Evolutionary conservation across 1,284 basidiomycete genomes (phyloP), one percentile per base, ranked within the genome.

Genomic region (Ustilago curta): DNA sequence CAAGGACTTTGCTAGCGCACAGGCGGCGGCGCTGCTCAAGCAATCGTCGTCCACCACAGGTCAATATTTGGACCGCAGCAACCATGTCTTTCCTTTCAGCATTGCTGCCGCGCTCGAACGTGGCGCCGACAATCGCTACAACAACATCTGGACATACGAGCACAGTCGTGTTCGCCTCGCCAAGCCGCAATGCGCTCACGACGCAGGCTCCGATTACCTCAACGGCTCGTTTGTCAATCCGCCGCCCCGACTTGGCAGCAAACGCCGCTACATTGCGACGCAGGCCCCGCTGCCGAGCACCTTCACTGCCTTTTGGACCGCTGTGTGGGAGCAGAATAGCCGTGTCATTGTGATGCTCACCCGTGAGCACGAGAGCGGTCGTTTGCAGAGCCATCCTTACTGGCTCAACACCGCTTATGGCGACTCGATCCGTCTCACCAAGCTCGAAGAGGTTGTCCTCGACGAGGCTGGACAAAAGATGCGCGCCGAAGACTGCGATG

Each of bases 61-160:
- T 12, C 48, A 31, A 12, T 55, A 43, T n/a, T 53, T 52, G 14
- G 68, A 60, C 23, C 60, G 44, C 32, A 45, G 35, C 47, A 63
- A 40, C 23, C 73, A 76, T 23, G 55, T 57, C 0, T 96, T 87
- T 90, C 95, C 81, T 11, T 97, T 92, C 85, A 95, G 93, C 67
- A 99, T 99, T 77, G 94, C 93, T 0, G 96, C 96, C 4, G 96
- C 94, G 2, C 89, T 99, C 4, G 96, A 98, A 86, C 93, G 96
- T 77, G 96, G 96, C 12, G 88, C 90, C 12, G 95, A 98, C 88
- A 98, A 98, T 80, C 79, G 86, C 14, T 88, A 85, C 84, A 95
- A 94, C 80, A 93, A 97, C 83, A 96, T 97, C 59, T 97, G 95
- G 95, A 95, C 95, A 0, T 97, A 95, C 80, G 95, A 97, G 81